Percentiles rank a stretch among this genome's conserved stretches.
Evolutionary conservation across 495 filamentous ascomycete species (phyloP).

Genomic region (Saxispiralis lemnorum): DNA sequence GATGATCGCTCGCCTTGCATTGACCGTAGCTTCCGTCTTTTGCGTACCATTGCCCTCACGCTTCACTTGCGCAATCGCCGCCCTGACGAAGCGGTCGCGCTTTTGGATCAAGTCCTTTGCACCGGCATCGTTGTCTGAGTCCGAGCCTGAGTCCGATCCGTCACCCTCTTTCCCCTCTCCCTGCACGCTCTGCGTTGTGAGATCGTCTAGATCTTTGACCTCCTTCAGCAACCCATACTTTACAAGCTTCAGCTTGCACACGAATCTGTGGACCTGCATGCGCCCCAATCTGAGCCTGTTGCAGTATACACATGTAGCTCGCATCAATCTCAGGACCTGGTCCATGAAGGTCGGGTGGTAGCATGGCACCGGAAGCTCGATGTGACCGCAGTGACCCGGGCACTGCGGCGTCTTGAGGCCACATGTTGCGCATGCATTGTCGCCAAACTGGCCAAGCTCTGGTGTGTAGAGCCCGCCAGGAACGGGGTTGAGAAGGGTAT

Average conservation of each 20-base stretch:
- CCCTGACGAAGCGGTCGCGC: conserved; percentile 53
- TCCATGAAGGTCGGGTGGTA: conserved; percentile 93
- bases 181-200: conserved; percentile 22
- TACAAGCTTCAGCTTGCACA: conserved; percentile 73
- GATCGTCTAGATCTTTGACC: conserved; percentile 46
- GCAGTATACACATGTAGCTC: conserved; percentile 80
- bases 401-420: conserved; percentile 34
- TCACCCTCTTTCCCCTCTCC: conserved; percentile 29
- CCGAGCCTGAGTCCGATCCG: conserved; percentile 32
- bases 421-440: conserved; percentile 39
- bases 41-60: conserved; percentile 34
- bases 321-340: conserved; percentile 64
- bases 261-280: conserved; percentile 51
- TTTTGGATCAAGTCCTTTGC: conserved; percentile 44
- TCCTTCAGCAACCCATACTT: conserved; percentile 68
- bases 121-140: conserved; percentile 34
- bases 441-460: conserved; percentile 78
- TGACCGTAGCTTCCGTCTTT: conserved; percentile 66
- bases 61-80: conserved; percentile 35
- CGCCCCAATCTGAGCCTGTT: conserved; percentile 60
- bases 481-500: conserved; percentile 65
- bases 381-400: conserved; percentile 86
- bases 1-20: conserved; percentile 54
- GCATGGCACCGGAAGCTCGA: conserved; percentile 78
- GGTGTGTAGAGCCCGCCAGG: conserved; percentile 85